phyloP scores from a whole-genome alignment of 1,284 basidiomycete species.

The Ganoderma sp. region DNA sequence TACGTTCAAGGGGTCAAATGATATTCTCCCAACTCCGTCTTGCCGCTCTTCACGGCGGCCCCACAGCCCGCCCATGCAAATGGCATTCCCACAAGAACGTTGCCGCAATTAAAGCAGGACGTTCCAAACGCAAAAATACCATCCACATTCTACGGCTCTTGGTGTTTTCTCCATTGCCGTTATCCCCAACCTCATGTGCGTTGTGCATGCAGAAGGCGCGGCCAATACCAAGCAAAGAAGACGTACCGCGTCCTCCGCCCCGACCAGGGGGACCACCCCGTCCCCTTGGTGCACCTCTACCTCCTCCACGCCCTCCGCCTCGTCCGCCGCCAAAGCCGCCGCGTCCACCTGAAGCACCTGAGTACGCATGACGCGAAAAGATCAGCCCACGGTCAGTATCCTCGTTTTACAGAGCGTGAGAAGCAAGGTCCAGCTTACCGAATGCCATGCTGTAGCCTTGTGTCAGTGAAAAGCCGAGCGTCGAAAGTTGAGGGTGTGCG shows the following conservation, averaged over 20 bases:
- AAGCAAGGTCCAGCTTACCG: constrained; percentile 32
- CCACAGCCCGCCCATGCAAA: neutral
- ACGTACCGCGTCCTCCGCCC: constrained; percentile 29
- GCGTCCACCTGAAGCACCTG: constrained; percentile 46
- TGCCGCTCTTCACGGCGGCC: neutral
- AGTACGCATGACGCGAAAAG: neutral
- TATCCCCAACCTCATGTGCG: neutral
- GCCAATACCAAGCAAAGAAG: neutral
- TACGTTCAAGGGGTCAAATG: neutral
- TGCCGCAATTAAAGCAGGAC: neutral
- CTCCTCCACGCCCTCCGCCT: constrained; percentile 36
- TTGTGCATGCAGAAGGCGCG: neutral
- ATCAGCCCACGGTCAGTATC: neutral
- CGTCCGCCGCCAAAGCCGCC: constrained; percentile 45
- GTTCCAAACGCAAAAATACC: neutral
- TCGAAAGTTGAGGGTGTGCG: constrained; percentile 18
- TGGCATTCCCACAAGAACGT: neutral
- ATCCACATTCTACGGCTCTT: neutral
- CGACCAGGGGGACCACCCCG: constrained; percentile 34
- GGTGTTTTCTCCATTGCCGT: neutral
- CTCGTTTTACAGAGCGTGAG: neutral
- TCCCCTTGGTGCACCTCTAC: constrained; percentile 35
- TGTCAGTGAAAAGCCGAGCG: constrained; percentile 10
- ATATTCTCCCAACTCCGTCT: neutral
- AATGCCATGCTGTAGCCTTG: constrained; percentile 40